Conservation (phyloP, 108 stramenopile species). For the Licmophora abbreviata region DNA sequence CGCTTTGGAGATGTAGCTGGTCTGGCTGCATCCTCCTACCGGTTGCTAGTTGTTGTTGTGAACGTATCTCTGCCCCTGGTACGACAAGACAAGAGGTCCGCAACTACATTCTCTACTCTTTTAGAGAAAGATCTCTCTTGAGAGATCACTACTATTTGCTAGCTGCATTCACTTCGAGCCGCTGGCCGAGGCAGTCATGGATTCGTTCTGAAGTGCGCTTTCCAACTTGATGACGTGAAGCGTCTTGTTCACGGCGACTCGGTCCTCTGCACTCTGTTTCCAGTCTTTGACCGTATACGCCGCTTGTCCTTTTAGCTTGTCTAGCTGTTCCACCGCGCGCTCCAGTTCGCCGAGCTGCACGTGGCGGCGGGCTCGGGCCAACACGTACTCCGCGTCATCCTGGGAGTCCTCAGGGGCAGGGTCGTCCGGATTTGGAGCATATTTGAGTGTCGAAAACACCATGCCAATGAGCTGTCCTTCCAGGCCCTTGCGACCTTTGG, state of each 20-base stretch:
- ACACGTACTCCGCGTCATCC: slow-evolving; percentile 51
- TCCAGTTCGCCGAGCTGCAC: slow-evolving; percentile 72
- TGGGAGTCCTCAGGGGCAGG: slow-evolving; percentile 47
- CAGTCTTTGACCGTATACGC: slow-evolving; percentile 71
- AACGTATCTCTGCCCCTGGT: no score
- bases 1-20: no score
- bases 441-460: slow-evolving; percentile 57
- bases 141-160: no score
- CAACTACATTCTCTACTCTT: no score
- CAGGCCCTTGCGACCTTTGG: slow-evolving; percentile 49
- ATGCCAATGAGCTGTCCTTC: slow-evolving; percentile 73
- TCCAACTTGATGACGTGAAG: slow-evolving; percentile 78
- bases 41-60: no score
- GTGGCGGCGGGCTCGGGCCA: slow-evolving; percentile 56
- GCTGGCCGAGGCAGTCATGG: no score
- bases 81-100: no score
- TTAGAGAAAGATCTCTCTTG: no score
- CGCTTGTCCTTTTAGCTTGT: slow-evolving; percentile 61
- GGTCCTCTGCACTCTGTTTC: slow-evolving; percentile 55
- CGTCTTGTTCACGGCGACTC: slow-evolving; percentile 69
- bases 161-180: no score
- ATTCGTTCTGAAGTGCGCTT: slow-evolving; percentile 71
- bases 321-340: slow-evolving; percentile 52
- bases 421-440: slow-evolving; percentile 56
- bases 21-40: no score